phyloP scores from a whole-genome alignment of 139 green algal species.

The Chlorella sp. region DNA sequence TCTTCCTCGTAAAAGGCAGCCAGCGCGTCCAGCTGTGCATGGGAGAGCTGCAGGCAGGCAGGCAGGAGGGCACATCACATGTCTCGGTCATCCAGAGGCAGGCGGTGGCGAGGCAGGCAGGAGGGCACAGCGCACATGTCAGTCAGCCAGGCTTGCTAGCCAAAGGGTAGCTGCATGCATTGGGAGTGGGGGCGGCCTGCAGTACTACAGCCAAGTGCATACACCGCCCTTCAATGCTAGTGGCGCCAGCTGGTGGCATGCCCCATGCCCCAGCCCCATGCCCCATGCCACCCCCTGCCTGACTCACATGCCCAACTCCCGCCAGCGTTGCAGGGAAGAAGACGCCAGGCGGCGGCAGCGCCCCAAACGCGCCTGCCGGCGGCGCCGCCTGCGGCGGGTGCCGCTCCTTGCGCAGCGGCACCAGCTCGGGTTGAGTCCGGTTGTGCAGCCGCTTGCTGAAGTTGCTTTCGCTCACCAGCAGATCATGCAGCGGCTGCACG shows the following conservation, averaged over 20 bases:
- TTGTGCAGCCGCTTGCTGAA: neutral
- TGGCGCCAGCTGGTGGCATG: neutral
- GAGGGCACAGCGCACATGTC: neutral
- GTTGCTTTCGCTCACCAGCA: neutral
- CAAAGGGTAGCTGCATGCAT: too few species aligned
- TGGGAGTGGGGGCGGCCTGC: too few species aligned
- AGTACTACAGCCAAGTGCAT: too few species aligned
- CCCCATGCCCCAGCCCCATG: neutral
- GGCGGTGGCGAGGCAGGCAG: neutral
- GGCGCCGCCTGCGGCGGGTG: too few species aligned
- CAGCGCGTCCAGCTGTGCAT: neutral
- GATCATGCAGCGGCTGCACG: neutral
- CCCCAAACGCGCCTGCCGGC: neutral
- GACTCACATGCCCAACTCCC: neutral
- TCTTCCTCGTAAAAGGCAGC: neutral
- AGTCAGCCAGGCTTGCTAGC: neutral
- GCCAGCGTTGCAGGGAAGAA: neutral
- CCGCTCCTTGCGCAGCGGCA: neutral
- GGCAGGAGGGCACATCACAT: too few species aligned
- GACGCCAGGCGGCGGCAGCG: neutral
- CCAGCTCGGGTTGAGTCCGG: too few species aligned
- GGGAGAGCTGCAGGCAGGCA: neutral
- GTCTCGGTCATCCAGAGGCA: too few species aligned
- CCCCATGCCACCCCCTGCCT: too few species aligned
- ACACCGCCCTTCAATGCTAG: neutral